Conservation (phyloP, 768 basidiomycete species). For the Leccinum imitatum region DNA sequence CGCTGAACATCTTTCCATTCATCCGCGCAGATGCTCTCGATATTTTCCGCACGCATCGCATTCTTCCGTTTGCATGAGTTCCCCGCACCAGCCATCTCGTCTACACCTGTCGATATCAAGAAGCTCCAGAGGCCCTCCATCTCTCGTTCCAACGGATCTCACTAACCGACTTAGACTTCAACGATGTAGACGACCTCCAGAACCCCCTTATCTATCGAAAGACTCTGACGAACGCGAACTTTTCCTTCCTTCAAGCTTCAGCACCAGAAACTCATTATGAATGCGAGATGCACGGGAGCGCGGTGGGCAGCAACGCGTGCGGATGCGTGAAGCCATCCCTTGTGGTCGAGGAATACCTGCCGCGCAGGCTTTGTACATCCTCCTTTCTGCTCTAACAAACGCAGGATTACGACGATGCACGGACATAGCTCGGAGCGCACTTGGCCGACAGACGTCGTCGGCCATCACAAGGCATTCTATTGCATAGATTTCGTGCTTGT, state of each 20-base stretch:
- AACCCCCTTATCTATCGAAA: slow-evolving; percentile 13
- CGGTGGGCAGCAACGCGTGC: neutral
- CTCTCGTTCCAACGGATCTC: slow-evolving; percentile 79
- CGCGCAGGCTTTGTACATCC: slow-evolving; percentile 42
- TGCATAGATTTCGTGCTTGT: no score
- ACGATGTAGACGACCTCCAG: slow-evolving; percentile 62
- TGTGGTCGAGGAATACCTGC: slow-evolving; percentile 24
- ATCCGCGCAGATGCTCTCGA: slow-evolving; percentile 66
- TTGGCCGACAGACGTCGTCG: slow-evolving; percentile 71
- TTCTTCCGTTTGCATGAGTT: slow-evolving; percentile 94
- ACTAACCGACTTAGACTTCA: slow-evolving; percentile 58
- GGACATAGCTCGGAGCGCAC: slow-evolving; percentile 73
- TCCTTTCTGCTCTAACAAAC: neutral
- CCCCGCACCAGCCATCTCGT: slow-evolving; percentile 82
- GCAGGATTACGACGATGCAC: neutral
- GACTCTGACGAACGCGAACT: slow-evolving; percentile 29
- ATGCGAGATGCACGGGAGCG: slow-evolving; percentile 16
- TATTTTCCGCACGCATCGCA: slow-evolving; percentile 86
- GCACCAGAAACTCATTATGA: slow-evolving; percentile 12
- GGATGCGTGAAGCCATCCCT: slow-evolving; percentile 15
- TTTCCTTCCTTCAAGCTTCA: slow-evolving; percentile 18
- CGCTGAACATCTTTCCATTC: slow-evolving; percentile 1
- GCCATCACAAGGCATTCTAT: no score
- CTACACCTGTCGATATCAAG: slow-evolving; percentile 77
- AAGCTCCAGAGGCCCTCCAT: slow-evolving; percentile 85